Evolutionary conservation across 2,329 filamentous ascomycete species (phyloP).

Genomic region (Chlorencoelia australis): DNA sequence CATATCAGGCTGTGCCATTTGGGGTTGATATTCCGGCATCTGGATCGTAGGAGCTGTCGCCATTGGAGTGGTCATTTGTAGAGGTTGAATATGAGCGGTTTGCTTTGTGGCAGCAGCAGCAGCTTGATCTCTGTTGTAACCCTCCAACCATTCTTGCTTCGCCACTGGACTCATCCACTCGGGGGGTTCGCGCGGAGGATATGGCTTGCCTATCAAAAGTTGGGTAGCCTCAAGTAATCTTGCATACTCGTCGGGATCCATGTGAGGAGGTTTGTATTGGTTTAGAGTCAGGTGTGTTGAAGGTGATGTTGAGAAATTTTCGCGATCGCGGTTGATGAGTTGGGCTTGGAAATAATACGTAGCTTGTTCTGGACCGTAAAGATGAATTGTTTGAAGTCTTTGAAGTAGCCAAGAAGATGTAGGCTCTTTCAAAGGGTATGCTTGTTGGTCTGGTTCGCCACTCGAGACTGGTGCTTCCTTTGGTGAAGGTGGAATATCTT

Average conservation of each 20-base stretch:
- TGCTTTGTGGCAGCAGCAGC: slow-evolving; percentile 27
- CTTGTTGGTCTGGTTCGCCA: slow-evolving; percentile 5
- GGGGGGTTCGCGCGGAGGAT: slow-evolving; percentile 41
- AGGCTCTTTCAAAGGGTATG: slow-evolving; percentile 17
- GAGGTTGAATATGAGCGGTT: slow-evolving; percentile 17
- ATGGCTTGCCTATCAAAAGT: slow-evolving; percentile 36
- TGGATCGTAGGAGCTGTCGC: slow-evolving; percentile 12
- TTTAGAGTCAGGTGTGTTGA: slow-evolving; percentile 9
- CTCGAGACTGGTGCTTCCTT: slow-evolving; percentile 22
- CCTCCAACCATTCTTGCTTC: slow-evolving; percentile 42
- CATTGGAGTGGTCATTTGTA: slow-evolving; percentile 18
- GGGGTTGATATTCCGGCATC: slow-evolving; percentile 11
- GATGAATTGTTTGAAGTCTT: slow-evolving; percentile 23
- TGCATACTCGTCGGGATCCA: slow-evolving; percentile 13
- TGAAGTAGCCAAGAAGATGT: slow-evolving; percentile 21
- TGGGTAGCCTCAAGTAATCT: slow-evolving; percentile 23
- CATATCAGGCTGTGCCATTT: slow-evolving; percentile 10
- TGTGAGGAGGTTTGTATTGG: slow-evolving; percentile 10
- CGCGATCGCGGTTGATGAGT: slow-evolving; percentile 5
- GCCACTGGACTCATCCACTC: slow-evolving; percentile 40
- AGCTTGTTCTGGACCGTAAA: slow-evolving; percentile 23
- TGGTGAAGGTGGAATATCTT: slow-evolving; percentile 26
- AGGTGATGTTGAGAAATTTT: slow-evolving; percentile 1
- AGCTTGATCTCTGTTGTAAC: slow-evolving; percentile 32
- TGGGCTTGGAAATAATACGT: slow-evolving; percentile 13